phyloP scores from a whole-genome alignment of 176 grass and related monocot species.

The Carex pumila region DNA sequence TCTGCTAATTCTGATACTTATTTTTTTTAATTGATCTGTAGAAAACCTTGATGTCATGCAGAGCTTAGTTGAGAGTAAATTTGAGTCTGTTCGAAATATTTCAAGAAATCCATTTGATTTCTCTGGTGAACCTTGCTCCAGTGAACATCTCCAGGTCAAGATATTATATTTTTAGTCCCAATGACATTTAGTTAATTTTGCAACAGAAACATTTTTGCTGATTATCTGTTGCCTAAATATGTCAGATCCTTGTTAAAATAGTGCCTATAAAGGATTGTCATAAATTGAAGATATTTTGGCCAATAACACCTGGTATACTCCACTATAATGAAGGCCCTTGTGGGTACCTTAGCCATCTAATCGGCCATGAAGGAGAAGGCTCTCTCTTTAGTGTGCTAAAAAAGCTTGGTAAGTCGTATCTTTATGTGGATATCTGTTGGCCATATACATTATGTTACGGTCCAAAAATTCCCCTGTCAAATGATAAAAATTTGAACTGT shows the following conservation, averaged over 20 bases:
- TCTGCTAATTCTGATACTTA: constrained; percentile 13
- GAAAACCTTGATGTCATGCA: no score
- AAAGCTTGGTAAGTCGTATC: constrained; percentile 63
- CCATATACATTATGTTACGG: no score
- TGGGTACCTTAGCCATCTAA: constrained; percentile 74
- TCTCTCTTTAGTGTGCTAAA: constrained; percentile 90
- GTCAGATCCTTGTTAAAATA: constrained; percentile 92
- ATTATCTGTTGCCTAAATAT: constrained; percentile 6
- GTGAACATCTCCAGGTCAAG: no score
- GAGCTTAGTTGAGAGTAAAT: no score
- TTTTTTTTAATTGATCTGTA: no score
- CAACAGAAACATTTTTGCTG: neutral
- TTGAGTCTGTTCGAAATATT: no score
- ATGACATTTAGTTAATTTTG: constrained; percentile 35
- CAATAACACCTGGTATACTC: constrained; percentile 65
- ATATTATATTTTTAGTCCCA: no score
- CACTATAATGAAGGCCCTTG: constrained; percentile 87
- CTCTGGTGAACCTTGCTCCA: no score
- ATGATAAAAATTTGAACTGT: neutral
- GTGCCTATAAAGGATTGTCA: constrained; percentile 89
- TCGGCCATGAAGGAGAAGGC: constrained; percentile 95
- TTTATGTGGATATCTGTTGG: neutral
- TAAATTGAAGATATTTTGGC: constrained; percentile 65
- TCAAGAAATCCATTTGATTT: no score
- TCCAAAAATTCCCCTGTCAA: neutral